A percentile compares a stretch with the other conserved stretches of the same genome.
Conservation (phyloP, 805 yeast species). For the Cyberlindnera nakhonratchasimensis region DNA sequence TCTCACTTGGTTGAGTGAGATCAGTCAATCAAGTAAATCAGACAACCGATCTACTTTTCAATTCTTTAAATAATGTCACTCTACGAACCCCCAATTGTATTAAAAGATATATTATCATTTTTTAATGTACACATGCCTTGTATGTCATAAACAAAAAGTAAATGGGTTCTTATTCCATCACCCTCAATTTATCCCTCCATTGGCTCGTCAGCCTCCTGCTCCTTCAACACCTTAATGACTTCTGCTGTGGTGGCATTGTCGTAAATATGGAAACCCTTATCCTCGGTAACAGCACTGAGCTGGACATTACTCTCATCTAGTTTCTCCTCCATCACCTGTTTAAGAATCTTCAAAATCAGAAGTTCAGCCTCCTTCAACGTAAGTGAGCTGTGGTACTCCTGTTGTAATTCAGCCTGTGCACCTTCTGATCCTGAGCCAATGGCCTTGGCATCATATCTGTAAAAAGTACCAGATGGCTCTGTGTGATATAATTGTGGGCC, state of each 20-base stretch:
- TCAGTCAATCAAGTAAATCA: too few species aligned
- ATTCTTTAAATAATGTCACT: neutral
- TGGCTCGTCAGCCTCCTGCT: slow-evolving; percentile 52
- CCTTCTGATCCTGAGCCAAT: slow-evolving; percentile 99
- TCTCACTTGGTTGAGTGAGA: slow-evolving; percentile 54
- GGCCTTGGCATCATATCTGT: slow-evolving; percentile 97
- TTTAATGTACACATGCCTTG: neutral
- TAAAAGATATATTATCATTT: neutral
- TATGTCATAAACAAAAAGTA: neutral
- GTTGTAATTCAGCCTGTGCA: slow-evolving; percentile 96
- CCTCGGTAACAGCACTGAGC: slow-evolving; percentile 86
- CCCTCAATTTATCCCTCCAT: slow-evolving; percentile 12
- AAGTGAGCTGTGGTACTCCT: slow-evolving; percentile 90
- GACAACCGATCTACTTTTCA: too few species aligned
- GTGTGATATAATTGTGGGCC: slow-evolving; percentile 98
- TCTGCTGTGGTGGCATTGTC: slow-evolving; percentile 77
- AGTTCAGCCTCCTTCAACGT: slow-evolving; percentile 92
- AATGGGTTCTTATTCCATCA: too few species aligned
- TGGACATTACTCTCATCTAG: slow-evolving; percentile 93
- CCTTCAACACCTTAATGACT: slow-evolving; percentile 74
- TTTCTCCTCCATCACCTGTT: slow-evolving; percentile 99
- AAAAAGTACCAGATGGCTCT: slow-evolving; percentile 98
- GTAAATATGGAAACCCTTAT: slow-evolving; percentile 82
- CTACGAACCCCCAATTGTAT: neutral
- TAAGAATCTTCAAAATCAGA: slow-evolving; percentile 80